Evolutionary conservation across 768 basidiomycete species (phyloP), one percentile per base, ranked within the genome.

Genomic region (Stropharia rugosoannulata): DNA sequence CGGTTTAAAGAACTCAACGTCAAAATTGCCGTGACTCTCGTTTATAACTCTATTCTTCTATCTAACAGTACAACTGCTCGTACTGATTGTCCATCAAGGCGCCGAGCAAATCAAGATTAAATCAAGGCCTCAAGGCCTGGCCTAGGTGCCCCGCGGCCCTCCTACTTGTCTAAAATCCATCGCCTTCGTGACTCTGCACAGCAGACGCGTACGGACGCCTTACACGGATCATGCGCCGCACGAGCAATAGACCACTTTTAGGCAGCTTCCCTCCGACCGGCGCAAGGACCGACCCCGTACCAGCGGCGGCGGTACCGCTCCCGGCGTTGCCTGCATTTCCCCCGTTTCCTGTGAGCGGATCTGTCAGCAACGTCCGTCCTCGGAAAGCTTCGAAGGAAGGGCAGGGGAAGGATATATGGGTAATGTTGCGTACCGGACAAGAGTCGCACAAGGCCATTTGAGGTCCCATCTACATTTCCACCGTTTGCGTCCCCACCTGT

Each of bases 271-370:
- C 43, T 45, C 27, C 43, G 18, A 45, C 43, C 29, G 19, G 45
- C 45, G 11, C 11, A n/a, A 27, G 7, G 3, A 13, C 19, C 45
- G 7, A 13, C 6, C n/a, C n/a, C 8, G 11, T 16, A 16, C 37
- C 25, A 43, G 15, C 25, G 16, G 13, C 15, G 8, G 29, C 32
- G 32, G 27, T 5, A 36, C 59, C 39, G 64, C 63, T 46, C 32
- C 49, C 38, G 36, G 75, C 71, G 57, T 70, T 74, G 25, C 59
- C 63, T 40, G 73, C 71, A 15, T 60, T 56, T 38, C 75, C 75
- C 11, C 67, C 73, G 18, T 64, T 45, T 19, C 74, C 76, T 12
- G 64, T 73, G 37, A n/a, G 38, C 22, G 42, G 46, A 35, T 16
- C 27, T 50, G 47, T 61, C 42, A 65, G 49, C 49, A 10, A 48